phyloP scores from a whole-genome alignment of 1,139 yeast genomes.

The Yamadazyma songkhlaensis region DNA sequence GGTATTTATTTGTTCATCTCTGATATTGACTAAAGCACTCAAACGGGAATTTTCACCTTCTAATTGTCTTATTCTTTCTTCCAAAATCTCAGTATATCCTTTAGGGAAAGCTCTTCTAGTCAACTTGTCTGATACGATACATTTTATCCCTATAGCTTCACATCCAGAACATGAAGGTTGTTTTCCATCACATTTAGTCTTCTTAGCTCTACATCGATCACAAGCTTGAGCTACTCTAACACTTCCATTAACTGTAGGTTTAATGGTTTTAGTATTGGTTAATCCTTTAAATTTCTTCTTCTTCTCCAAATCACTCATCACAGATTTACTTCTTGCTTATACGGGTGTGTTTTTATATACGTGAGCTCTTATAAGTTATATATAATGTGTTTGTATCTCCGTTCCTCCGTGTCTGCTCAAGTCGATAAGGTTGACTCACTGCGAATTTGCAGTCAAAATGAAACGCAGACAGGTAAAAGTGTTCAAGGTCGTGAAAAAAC shows the following conservation, averaged over 20 bases:
- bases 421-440: too few relatives aligned
- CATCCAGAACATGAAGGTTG: conserved; percentile 48
- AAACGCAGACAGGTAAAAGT: too few relatives aligned
- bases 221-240: conserved; percentile 81
- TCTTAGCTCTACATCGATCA: conserved; percentile 81
- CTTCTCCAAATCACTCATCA: background rate
- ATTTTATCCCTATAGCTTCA: conserved; percentile 41
- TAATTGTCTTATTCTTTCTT: conserved; percentile 43
- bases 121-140: conserved; percentile 45
- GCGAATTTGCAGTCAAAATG: too few relatives aligned
- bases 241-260: conserved; percentile 56
- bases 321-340: too few relatives aligned
- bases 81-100: conserved; percentile 48
- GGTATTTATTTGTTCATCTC: conserved; percentile 56
- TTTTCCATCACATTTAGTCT: conserved; percentile 70
- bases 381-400: too few relatives aligned
- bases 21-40: conserved; percentile 51
- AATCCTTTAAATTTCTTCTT: conserved; percentile 12
- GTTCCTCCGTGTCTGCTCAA: too few relatives aligned
- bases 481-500: too few relatives aligned
- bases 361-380: too few relatives aligned
- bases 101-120: conserved; percentile 48
- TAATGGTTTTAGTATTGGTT: conserved; percentile 51
- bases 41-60: conserved; percentile 44
- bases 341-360: too few relatives aligned